A percentile compares a stretch with the other conserved stretches of the same genome.
Conservation (phyloP, 352 stramenopile genomes). For the Globisporangium nunn region DNA sequence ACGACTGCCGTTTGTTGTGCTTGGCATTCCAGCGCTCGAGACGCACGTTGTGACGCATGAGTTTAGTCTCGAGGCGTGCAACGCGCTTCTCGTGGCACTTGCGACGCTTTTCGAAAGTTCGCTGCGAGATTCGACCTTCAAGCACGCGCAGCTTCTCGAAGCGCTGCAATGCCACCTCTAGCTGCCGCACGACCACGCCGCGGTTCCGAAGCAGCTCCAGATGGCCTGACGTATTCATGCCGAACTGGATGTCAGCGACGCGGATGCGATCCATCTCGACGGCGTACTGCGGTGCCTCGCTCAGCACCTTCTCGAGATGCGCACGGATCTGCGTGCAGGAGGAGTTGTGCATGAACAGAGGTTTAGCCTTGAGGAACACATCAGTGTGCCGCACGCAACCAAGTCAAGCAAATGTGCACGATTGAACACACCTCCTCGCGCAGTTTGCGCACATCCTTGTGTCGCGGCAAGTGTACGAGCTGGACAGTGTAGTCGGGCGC, state of each 20-base stretch:
- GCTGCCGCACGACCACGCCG: conserved; percentile 45
- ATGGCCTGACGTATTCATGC: conserved; percentile 54
- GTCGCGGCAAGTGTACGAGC: conserved; percentile 50
- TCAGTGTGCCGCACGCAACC: too few species aligned
- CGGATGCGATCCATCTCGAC: conserved; percentile 47
- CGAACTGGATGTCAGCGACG: conserved; percentile 77
- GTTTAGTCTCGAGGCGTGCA: conserved; percentile 31
- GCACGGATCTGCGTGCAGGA: conserved; percentile 33
- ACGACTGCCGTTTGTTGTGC: conserved; percentile 15
- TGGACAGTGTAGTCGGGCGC: conserved; percentile 76
- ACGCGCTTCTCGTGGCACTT: conserved; percentile 36
- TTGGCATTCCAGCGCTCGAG: conserved; percentile 23
- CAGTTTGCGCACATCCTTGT: conserved; percentile 55
- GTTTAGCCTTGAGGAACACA: too few species aligned
- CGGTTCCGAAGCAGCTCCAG: conserved; percentile 54
- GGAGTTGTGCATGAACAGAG: background rate
- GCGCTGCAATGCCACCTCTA: conserved; percentile 60
- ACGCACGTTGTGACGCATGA: conserved; percentile 32
- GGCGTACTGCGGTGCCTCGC: conserved; percentile 39
- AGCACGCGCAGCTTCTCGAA: conserved; percentile 63
- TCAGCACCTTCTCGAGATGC: conserved; percentile 62
- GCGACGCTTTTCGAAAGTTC: conserved; percentile 34
- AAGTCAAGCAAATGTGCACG: background rate
- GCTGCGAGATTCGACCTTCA: conserved; percentile 27
- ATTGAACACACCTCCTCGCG: conserved; percentile 40